phyloP scores from a whole-genome alignment of 2,329 filamentous ascomycete species.

The Endocalyx cinctus region DNA sequence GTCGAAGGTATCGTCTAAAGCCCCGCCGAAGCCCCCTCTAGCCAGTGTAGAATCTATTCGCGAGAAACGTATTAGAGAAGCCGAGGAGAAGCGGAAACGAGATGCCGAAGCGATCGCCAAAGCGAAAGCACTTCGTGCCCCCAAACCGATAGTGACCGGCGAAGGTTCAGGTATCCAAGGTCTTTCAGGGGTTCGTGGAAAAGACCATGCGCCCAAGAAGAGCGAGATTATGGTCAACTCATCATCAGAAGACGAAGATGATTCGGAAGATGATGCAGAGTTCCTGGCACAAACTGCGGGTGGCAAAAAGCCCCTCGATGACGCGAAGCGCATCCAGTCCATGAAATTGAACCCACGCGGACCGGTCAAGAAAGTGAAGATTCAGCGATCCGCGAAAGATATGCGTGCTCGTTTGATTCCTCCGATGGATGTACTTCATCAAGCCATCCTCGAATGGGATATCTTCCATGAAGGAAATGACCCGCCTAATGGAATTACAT shows the following conservation, averaged over 20 bases:
- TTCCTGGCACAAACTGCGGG: conserved; percentile 44
- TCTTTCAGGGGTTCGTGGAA: conserved; percentile 65
- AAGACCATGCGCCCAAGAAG: conserved; percentile 69
- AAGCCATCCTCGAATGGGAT: conserved; percentile 86
- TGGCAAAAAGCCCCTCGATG: conserved; percentile 42
- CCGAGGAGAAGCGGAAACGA: conserved; percentile 67
- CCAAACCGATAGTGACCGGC: conserved; percentile 54
- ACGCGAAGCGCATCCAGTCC: conserved; percentile 41
- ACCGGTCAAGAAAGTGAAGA: conserved; percentile 79
- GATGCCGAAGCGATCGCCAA: conserved; percentile 68
- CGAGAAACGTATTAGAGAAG: conserved; percentile 68
- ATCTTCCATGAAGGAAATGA: conserved; percentile 87
- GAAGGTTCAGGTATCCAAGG: conserved; percentile 75
- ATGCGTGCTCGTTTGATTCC: conserved; percentile 90
- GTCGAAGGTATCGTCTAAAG: conserved; percentile 27
- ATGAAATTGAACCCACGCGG: conserved; percentile 55
- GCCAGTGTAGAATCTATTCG: conserved; percentile 55
- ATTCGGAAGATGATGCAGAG: conserved; percentile 56
- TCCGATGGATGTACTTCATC: conserved; percentile 79
- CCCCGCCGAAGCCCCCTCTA: conserved; percentile 29
- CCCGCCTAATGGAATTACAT: conserved; percentile 71
- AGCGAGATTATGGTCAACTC: conserved; percentile 90
- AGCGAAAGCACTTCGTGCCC: conserved; percentile 56
- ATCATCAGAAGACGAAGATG: conserved; percentile 69
- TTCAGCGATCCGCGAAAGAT: conserved; percentile 80